Evolutionary conservation across 306 rosid species (phyloP), one percentile per base, ranked within the genome.

Genomic region (Prinsepia uniflora): DNA sequence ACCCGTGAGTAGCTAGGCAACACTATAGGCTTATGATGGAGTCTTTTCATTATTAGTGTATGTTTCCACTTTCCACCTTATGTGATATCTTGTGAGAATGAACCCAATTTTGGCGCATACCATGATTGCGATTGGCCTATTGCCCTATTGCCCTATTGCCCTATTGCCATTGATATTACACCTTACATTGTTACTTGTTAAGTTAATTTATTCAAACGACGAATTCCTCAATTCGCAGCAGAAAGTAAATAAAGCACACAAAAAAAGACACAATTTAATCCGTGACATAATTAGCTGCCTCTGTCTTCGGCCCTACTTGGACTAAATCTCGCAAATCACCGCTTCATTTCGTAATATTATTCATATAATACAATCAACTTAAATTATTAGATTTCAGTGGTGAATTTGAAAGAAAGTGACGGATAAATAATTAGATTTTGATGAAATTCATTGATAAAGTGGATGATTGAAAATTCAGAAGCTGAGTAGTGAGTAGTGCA

Each of bases 241-340:
- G 55, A 70, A 70, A 70, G 65, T 30, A 22, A 24, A 24, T 24
- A 49, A 34, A 49, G 71, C 59, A 70, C 61, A 46, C 57, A 56
- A 56, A 46, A 13, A 67, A 70, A 42, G 55, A 65, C 65, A 15
- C 24, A 43, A n/a, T n/a, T n/a, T n/a, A 56, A 70, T 70, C 55
- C 74, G 65, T 70, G 74, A 42, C 55, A n/a, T 53, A 22, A 70
- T 20, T 70, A 56, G 44, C 65, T 70, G 43, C 43, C 14, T 4
- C 3, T 22, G 65, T 70, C 55, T 56, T 8, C 22, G 34, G 59
- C 5, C 30, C 46, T 30, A 30, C 46, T 15, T 34, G 45, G 40
- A 67, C 74, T n/a, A 15, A 52, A 52, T 52, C 10, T 54, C 41
- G 54, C 73, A 14, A 54, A 34, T 20, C 64, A 52, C 19, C 40